Evolutionary conservation across 257 asterid species (phyloP), one percentile per base, ranked within the genome.

Genomic region (Galeopsis tetrahit): DNA sequence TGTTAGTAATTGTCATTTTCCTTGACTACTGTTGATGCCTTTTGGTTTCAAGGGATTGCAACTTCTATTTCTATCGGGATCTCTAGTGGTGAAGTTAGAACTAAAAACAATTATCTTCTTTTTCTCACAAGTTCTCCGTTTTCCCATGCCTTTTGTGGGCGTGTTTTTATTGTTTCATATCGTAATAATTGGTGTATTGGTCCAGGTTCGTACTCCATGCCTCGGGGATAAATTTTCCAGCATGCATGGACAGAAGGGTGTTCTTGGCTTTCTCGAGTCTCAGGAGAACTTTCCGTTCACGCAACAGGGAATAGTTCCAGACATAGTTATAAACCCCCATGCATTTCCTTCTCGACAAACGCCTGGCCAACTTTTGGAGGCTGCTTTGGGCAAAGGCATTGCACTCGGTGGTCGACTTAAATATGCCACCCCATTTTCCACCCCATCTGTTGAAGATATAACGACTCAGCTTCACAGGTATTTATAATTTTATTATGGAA

Each of bases 191-290:
- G 60, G 48, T 68, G 34, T 52, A 46, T 39, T 31, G 44, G 11
- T 83, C 72, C 88, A 92, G 99, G 96, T 90, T 81, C 97, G 99
- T 55, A n/a, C 91, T 60, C 99, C 99, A 5, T 83, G 96, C 46
- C 93, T 88, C 6, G 99, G 99, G 28, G 99, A 92, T 81, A 95
- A 95, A 69, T 95, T 95, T 67, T 92, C 97, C 0, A 95, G 99
- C 84, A 95, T 95, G 99, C 99, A 95, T 67, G 98, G 99, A 59
- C 98, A 95, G 79, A 95, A 95, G 81, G 99, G 99, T 64, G 99
- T 95, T 60, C 76, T 95, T 40, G 99, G 99, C 42, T 89, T 83
- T 78, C 83, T 92, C 73, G 98, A 95, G 68, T 88, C 89, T 42
- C 99, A 92, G 69, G 99, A 92, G 77, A 95, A 92, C 76, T 92